Percentiles rank a stretch among this genome's conserved stretches.
Evolutionary conservation across 164 flowering plant genomes (phyloP).

Genomic region (Umbellularia californica): DNA sequence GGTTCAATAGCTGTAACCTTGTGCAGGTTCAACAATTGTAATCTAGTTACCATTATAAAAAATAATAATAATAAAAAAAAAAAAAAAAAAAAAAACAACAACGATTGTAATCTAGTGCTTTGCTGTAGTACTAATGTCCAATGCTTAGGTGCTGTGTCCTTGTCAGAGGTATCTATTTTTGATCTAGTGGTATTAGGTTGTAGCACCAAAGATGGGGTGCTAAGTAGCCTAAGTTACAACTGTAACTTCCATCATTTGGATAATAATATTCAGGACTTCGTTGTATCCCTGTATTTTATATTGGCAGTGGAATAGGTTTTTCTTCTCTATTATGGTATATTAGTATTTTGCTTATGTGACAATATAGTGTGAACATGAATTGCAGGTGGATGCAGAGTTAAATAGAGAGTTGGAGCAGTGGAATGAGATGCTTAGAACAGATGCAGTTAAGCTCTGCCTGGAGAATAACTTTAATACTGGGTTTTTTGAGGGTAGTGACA

Average conservation of each 20-base stretch:
- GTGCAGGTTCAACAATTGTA: too few relatives aligned
- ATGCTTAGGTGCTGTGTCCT: not conserved
- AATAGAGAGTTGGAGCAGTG: constrained; percentile 88
- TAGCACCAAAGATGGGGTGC: not conserved
- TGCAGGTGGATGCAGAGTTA: constrained; percentile 76
- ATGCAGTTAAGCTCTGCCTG: constrained; percentile 80
- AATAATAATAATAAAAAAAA: too few relatives aligned
- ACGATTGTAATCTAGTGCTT: too few relatives aligned
- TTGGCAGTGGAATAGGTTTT: not conserved
- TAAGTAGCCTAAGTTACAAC: not conserved
- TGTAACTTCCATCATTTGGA: not conserved
- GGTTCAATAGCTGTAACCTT: too few relatives aligned
- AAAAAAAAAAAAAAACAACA: too few relatives aligned
- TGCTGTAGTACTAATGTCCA: not conserved
- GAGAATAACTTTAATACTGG: constrained; percentile 87
- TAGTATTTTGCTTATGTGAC: not conserved
- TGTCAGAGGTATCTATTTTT: not conserved
- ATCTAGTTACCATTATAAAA: too few relatives aligned
- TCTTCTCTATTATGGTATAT: not conserved
- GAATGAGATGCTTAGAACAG: constrained; percentile 84
- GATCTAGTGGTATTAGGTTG: not conserved
- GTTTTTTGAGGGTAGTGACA: constrained; percentile 88
- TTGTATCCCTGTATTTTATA: not conserved
- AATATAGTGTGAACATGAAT: not conserved
- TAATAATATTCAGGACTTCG: not conserved